Percentiles rank a stretch among this genome's conserved stretches.
phyloP scores from a whole-genome alignment of 1,139 yeast genomes.

The Debaryomyces psychrophilus region DNA sequence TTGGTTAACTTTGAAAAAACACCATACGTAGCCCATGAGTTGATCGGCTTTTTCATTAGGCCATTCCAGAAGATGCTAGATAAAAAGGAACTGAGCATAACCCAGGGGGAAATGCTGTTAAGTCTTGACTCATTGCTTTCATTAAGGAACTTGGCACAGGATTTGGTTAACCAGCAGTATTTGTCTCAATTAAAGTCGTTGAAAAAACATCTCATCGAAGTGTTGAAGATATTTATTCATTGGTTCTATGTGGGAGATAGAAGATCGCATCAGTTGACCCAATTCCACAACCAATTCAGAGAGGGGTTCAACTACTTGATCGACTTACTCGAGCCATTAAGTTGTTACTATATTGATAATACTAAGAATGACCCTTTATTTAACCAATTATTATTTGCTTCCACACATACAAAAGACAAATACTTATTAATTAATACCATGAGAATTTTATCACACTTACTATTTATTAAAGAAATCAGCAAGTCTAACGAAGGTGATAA shows the following conservation, averaged over 20 bases:
- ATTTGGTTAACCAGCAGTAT: slow-evolving; percentile 78
- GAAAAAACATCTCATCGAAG: slow-evolving; percentile 48
- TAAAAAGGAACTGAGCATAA: slow-evolving; percentile 24
- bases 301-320: slow-evolving; percentile 73
- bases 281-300: slow-evolving; percentile 41
- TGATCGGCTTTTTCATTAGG: slow-evolving; percentile 46
- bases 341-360: slow-evolving; percentile 80
- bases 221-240: slow-evolving; percentile 52
- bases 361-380: slow-evolving; percentile 65
- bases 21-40: slow-evolving; percentile 52
- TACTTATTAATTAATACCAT: slow-evolving; percentile 50
- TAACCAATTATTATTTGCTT: slow-evolving; percentile 49
- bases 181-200: slow-evolving; percentile 60
- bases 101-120: slow-evolving; percentile 40
- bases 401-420: slow-evolving; percentile 56
- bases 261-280: slow-evolving; percentile 22
- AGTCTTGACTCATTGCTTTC: slow-evolving; percentile 69
- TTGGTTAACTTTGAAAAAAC: slow-evolving; percentile 51
- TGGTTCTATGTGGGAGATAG: slow-evolving; percentile 35
- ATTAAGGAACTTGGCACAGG: slow-evolving; percentile 81
- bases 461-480: slow-evolving; percentile 33
- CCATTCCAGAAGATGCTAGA: slow-evolving; percentile 34
- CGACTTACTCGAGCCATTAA: slow-evolving; percentile 82
- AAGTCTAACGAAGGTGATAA: slow-evolving; percentile 30
- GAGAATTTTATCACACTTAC: slow-evolving; percentile 46